Percentiles rank a stretch among this genome's conserved stretches.
These are phyloP conservation scores for Salvia rosmarinus DNA, from an alignment of 257 asterid genomes.

Conservation along the genomic window DNA sequence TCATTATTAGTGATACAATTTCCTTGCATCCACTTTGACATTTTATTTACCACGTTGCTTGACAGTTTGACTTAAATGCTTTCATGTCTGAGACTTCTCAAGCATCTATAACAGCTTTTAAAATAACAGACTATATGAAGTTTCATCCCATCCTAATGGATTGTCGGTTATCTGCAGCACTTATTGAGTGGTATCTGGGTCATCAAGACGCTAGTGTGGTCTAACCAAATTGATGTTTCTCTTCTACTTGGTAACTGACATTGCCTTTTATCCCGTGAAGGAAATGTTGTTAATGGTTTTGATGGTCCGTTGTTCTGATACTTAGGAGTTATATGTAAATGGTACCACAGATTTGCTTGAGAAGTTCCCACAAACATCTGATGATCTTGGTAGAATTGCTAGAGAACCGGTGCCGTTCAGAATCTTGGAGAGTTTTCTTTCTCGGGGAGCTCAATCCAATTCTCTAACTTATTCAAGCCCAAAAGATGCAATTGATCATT, in stretches of 20 bases:
- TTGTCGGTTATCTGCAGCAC: conserved; percentile 34
- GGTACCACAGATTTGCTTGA: conserved; percentile 51
- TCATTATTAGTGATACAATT: not conserved
- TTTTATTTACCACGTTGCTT: not conserved
- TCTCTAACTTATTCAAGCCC: conserved; percentile 32
- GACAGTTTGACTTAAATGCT: not conserved
- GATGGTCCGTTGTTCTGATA: not conserved
- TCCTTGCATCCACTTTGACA: not conserved
- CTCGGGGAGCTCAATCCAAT: conserved; percentile 28
- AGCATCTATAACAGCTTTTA: not conserved
- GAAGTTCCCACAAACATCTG: conserved; percentile 47
- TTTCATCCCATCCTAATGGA: conserved; percentile 42
- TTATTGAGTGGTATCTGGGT: conserved; percentile 62
- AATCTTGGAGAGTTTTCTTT: conserved; percentile 52
- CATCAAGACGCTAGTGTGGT: conserved; percentile 57
- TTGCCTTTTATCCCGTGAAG: not conserved
- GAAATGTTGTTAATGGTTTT: conserved; percentile 16
- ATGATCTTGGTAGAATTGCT: conserved; percentile 50
- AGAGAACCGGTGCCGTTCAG: conserved; percentile 54
- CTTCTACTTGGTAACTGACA: conserved; percentile 50
- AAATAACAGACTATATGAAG: conserved; percentile 21
- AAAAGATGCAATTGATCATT: conserved; percentile 44
- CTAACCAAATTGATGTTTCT: conserved; percentile 44
- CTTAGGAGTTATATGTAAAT: conserved; percentile 19
- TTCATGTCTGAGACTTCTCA: not conserved